phyloP scores from a whole-genome alignment of 768 basidiomycete genomes.

The Trametes gibbosa region DNA sequence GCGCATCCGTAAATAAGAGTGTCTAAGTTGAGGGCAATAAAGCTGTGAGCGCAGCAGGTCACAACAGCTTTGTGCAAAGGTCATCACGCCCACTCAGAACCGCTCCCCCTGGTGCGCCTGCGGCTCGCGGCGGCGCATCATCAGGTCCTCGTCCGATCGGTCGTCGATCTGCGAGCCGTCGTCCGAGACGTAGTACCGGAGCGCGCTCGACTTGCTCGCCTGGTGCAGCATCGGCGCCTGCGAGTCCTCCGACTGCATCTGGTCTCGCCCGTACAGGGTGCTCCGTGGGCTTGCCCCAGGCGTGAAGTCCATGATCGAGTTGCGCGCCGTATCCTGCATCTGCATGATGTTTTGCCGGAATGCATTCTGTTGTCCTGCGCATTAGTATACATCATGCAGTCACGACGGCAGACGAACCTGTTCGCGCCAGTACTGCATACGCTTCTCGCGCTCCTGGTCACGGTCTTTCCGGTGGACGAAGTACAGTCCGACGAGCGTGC shows the following conservation, averaged over 20 bases:
- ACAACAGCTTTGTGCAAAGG: neutral
- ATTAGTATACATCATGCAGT: neutral
- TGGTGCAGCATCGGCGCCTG: constrained; percentile 52
- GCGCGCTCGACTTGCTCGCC: constrained; percentile 44
- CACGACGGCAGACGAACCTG: constrained; percentile 46
- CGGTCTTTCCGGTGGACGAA: constrained; percentile 70
- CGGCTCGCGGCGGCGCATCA: constrained; percentile 36
- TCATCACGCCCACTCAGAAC: constrained; percentile 13
- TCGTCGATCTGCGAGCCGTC: constrained; percentile 33
- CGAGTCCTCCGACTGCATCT: constrained; percentile 50
- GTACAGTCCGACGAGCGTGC: constrained; percentile 65
- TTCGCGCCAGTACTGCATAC: constrained; percentile 87
- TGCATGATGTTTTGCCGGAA: constrained; percentile 79
- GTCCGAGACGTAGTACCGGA: constrained; percentile 52
- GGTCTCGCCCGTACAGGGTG: constrained; percentile 48
- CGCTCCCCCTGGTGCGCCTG: neutral
- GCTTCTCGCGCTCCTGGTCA: constrained; percentile 75
- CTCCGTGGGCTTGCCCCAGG: constrained; percentile 41
- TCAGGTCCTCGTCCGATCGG: constrained; percentile 42
- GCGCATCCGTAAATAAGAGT: neutral
- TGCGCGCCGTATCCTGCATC: constrained; percentile 73
- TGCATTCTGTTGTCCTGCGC: constrained; percentile 47
- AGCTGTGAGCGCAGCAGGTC: neutral
- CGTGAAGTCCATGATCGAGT: constrained; percentile 56
- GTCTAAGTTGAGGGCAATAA: neutral